A percentile compares a stretch with the other conserved stretches of the same genome.
Conservation (phyloP, 306 rosid genomes). For the Prunus campanulata region DNA sequence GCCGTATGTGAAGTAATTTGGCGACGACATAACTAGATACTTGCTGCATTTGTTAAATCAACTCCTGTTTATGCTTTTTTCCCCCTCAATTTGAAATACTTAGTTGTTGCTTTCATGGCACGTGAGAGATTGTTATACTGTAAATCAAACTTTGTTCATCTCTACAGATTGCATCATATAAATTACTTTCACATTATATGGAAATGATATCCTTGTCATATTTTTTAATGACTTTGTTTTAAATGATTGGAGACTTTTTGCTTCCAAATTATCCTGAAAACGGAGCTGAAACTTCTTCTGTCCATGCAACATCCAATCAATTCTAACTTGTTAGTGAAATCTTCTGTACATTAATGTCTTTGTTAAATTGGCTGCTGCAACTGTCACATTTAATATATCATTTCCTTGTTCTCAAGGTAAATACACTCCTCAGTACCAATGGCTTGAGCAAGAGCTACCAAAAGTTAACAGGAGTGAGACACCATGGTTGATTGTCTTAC, state of each 20-base stretch:
- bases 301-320: neutral
- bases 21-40: no score
- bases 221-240: no score
- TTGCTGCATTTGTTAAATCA: no score
- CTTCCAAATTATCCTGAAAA: no score
- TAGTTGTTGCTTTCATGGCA: no score
- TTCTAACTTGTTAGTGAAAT: neutral
- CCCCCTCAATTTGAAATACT: no score
- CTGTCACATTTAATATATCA: neutral
- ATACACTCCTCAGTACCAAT: slow-evolving; percentile 52
- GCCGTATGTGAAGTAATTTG: no score
- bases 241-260: no score
- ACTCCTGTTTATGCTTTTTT: no score
- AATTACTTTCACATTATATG: neutral
- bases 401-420: slow-evolving; percentile 23
- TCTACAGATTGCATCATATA: neutral
- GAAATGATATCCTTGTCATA: neutral
- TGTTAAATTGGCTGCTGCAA: neutral
- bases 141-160: no score
- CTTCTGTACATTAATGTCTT: neutral
- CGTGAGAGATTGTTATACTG: no score
- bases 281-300: neutral
- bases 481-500: slow-evolving; percentile 51
- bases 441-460: slow-evolving; percentile 44
- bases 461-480: slow-evolving; percentile 53